Percentiles rank a stretch among this genome's conserved stretches.
Conservation (phyloP, 306 rosid species). For the Begonia peltatifolia region DNA sequence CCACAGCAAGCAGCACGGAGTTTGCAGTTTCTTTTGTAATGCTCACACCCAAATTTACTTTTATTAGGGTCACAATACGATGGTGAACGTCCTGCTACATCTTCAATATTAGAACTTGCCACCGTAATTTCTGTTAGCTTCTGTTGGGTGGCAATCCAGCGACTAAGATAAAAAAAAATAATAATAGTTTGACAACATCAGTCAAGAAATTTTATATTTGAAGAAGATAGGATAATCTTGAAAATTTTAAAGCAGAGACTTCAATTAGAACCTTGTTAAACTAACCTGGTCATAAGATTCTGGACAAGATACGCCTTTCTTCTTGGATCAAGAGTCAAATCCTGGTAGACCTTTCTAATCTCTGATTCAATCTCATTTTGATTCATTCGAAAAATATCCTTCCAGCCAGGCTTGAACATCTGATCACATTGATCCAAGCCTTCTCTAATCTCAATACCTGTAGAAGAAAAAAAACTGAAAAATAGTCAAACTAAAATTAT, state of each 20-base stretch:
- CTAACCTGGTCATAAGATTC: constrained; percentile 97
- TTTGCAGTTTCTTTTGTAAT: constrained; percentile 97
- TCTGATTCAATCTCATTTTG: constrained; percentile 95
- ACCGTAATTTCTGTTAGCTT: constrained; percentile 53
- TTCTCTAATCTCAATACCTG: constrained; percentile 67
- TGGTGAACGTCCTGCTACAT: constrained; percentile 44
- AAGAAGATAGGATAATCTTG: too few relatives aligned
- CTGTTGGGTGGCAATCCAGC: constrained; percentile 98
- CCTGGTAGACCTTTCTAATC: constrained; percentile 92
- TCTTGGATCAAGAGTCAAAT: constrained; percentile 93
- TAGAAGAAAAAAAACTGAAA: constrained; percentile 7
- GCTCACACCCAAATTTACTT: constrained; percentile 80
- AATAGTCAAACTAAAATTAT: background rate
- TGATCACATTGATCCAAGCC: constrained; percentile 74
- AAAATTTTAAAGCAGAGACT: background rate
- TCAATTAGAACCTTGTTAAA: constrained; percentile 1
- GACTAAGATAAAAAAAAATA: constrained; percentile 38
- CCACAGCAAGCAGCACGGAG: constrained; percentile 95
- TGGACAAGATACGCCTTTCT: constrained; percentile 95
- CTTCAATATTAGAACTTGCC: constrained; percentile 55
- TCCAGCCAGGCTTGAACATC: constrained; percentile 99
- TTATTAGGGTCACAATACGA: constrained; percentile 62
- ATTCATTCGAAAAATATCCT: constrained; percentile 98
- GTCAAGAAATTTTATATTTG: background rate
- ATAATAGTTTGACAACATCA: background rate